Base-by-base conservation (phyloP, 805 yeast genomes). In the Ogataea corticis region DNA sequence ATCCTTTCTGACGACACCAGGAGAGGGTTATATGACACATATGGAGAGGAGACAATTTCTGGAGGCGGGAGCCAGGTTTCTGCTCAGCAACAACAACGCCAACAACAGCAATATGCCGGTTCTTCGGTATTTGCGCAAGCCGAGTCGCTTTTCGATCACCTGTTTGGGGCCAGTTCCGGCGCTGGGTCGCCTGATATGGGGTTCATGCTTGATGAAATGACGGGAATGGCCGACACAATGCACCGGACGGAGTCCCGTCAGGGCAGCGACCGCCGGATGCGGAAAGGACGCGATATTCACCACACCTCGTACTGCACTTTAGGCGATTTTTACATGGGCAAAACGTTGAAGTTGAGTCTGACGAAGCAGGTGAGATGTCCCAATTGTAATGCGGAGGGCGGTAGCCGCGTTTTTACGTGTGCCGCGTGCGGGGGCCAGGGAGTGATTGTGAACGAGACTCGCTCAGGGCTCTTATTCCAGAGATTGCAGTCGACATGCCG, bases 21-120 rank as follows among this genome's bases (percentile, higher is more conserved):
- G 69, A 79, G 96, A 62, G 83, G 83, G 52, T 73, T 88, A 1
- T 94, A 94, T 62, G 99, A 94, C 62, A 82, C 83, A 51, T 91
- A 84, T 61, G 99, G 99, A 32, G 64, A 92, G 46, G 97, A 91
- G 44, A 97, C 48, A 4, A 38, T 48, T 13, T 28, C 33, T 13
- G 40, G 40, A 12, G 25, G 15, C 13, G 14, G 14, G n/a, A 9
- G 5, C 9, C 23, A 25, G 23, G 38, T 4, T 6, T 17, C 45
- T 7, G 29, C 38, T 12, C 14, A 12, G 9, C 29, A 12, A 18
- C 18, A 12, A 13, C 14, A 12, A 7, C 29, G 12, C 21, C 18
- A 12, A 6, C 17, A 12, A 13, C 39, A 37, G 32, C 13, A 67
- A 3, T 42, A 16, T 12, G 14, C 41, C 31, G 27, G 38, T 10